A percentile compares a stretch with the other conserved stretches of the same genome.
These are phyloP conservation scores for Claviceps purpurea DNA, from an alignment of 2,329 filamentous ascomycete species.

Conservation along the genomic window DNA sequence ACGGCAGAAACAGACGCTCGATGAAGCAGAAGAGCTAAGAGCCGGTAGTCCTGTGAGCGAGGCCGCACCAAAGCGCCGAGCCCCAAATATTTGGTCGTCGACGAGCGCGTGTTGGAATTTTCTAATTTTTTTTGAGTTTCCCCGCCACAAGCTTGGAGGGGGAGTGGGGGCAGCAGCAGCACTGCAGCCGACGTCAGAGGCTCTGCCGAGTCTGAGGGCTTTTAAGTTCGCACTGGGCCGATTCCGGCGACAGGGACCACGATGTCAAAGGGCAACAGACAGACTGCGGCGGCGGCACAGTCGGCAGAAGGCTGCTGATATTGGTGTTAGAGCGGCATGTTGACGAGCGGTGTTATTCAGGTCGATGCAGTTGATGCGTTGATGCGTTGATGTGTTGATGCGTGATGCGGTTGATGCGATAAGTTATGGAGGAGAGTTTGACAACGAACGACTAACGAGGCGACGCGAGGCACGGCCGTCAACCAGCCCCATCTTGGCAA, in stretches of 20 bases:
- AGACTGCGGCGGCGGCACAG: neutral
- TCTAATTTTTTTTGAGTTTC: slow-evolving; percentile 4
- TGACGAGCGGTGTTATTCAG: neutral
- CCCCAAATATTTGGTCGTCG: neutral
- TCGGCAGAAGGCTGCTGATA: neutral
- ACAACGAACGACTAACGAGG: too few species aligned
- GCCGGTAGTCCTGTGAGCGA: slow-evolving; percentile 2
- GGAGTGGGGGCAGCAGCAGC: slow-evolving; percentile 4
- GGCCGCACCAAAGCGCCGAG: slow-evolving; percentile 1
- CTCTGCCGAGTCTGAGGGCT: slow-evolving; percentile 3
- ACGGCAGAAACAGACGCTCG: neutral
- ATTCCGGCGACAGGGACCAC: slow-evolving; percentile 3
- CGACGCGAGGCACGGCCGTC: too few species aligned
- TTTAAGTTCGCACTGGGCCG: slow-evolving; percentile 2
- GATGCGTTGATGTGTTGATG: too few species aligned
- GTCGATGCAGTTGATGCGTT: neutral
- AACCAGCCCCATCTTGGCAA: too few species aligned
- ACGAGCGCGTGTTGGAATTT: slow-evolving; percentile 1
- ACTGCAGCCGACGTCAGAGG: slow-evolving; percentile 6
- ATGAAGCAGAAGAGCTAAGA: neutral
- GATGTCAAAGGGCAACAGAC: neutral
- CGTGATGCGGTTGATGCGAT: too few species aligned
- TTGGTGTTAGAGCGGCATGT: neutral
- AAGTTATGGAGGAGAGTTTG: too few species aligned
- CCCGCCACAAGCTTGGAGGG: slow-evolving; percentile 4